These are phyloP conservation scores for Cercospora sp. DNA, from an alignment of 2,329 filamentous ascomycete species.

Conservation along the genomic window DNA sequence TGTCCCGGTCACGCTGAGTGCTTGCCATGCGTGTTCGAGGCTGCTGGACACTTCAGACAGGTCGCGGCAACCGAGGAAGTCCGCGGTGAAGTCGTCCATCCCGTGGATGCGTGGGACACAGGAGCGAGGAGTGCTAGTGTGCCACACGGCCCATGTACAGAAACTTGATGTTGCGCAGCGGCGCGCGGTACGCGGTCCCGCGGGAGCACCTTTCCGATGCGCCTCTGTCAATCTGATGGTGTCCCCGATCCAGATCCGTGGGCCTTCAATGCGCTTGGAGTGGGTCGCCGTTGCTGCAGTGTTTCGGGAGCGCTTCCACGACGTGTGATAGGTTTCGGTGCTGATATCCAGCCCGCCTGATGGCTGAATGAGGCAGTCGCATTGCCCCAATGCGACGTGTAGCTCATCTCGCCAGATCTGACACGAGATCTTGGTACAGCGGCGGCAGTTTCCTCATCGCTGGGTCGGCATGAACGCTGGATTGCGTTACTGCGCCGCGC, in stretches of 20 bases:
- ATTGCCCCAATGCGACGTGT: not conserved
- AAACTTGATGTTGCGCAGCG: constrained; percentile 16
- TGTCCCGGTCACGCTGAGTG: not conserved
- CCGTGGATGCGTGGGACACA: not conserved
- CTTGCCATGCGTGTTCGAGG: not conserved
- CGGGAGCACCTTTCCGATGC: constrained; percentile 13
- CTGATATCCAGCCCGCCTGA: not conserved
- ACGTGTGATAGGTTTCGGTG: not conserved
- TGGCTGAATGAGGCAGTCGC: constrained; percentile 12
- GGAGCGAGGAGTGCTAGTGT: constrained; percentile 5
- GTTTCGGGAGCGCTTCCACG: constrained; percentile 11
- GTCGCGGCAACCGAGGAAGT: constrained; percentile 16
- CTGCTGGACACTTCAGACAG: constrained; percentile 6
- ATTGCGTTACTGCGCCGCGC: not conserved
- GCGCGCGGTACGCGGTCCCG: constrained; percentile 10
- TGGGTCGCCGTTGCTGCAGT: not conserved
- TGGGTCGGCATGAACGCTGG: not conserved
- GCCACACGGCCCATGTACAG: not conserved
- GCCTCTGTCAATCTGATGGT: constrained; percentile 14
- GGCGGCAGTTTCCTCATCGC: not conserved
- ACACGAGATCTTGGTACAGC: not conserved
- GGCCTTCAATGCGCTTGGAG: not conserved
- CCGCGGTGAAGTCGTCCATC: not conserved
- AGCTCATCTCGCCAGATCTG: not conserved
- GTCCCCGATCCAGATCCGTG: constrained; percentile 11